These are phyloP conservation scores for Torulaspora delbrueckii DNA, from an alignment of 805 yeast species.

Conservation along the genomic window DNA sequence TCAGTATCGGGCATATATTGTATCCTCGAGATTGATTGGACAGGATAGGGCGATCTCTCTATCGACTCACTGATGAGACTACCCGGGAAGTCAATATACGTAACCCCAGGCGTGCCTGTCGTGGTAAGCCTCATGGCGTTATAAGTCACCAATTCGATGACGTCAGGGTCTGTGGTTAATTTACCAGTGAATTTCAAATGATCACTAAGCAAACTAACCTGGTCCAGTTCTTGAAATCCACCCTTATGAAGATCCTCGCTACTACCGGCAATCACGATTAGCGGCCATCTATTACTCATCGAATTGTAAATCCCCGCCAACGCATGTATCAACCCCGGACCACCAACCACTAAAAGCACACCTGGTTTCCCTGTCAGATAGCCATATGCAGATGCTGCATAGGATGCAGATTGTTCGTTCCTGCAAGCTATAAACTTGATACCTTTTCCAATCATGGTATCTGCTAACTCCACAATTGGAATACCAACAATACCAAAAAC, in stretches of 20 bases:
- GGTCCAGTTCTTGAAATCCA: conserved; percentile 70
- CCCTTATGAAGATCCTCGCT: conserved; percentile 49
- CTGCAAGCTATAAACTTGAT: conserved; percentile 57
- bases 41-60: neutral
- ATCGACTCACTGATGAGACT: conserved; percentile 40
- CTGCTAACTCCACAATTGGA: conserved; percentile 68
- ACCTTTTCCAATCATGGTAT: conserved; percentile 49
- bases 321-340: conserved; percentile 69
- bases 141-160: conserved; percentile 18
- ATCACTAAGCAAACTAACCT: conserved; percentile 44
- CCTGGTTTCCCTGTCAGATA: conserved; percentile 62
- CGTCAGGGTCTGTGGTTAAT: conserved; percentile 9
- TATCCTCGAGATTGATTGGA: conserved; percentile 9
- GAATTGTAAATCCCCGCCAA: conserved; percentile 64
- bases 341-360: conserved; percentile 66
- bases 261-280: conserved; percentile 61
- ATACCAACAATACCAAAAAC: conserved; percentile 73
- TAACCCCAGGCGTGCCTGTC: conserved; percentile 52
- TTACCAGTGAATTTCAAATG: conserved; percentile 50
- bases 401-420: conserved; percentile 70
- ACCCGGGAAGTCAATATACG: conserved; percentile 65
- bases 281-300: conserved; percentile 57
- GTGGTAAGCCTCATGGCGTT: conserved; percentile 23
- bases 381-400: conserved; percentile 71
- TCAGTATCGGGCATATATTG: conserved; percentile 17